These are phyloP conservation scores for Yamadazyma philogaea DNA, from an alignment of 805 yeast genomes.

Conservation along the genomic window DNA sequence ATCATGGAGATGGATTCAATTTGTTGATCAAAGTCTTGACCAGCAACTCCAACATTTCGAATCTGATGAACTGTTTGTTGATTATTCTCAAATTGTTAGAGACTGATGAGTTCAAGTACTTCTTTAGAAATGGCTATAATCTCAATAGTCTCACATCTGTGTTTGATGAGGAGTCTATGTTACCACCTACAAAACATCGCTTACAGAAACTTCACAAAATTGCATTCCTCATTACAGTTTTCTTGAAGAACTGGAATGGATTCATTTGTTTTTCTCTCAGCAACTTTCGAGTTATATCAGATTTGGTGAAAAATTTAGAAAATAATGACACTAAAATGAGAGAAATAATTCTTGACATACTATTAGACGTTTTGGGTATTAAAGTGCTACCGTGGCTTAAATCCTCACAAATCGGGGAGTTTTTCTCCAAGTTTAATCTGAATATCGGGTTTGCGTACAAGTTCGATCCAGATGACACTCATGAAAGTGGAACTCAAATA, in stretches of 20 bases:
- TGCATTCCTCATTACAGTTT: constrained; percentile 54
- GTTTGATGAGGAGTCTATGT: constrained; percentile 53
- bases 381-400: constrained; percentile 53
- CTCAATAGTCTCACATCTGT: constrained; percentile 61
- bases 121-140: constrained; percentile 59
- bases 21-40: constrained; percentile 41
- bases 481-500: constrained; percentile 3
- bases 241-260: constrained; percentile 77
- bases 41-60: constrained; percentile 30
- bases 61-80: constrained; percentile 17
- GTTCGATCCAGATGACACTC: neutral
- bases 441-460: constrained; percentile 2
- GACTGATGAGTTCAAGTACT: constrained; percentile 48
- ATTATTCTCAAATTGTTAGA: constrained; percentile 57
- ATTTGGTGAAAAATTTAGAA: constrained; percentile 60
- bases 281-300: constrained; percentile 52
- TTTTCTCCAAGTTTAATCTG: constrained; percentile 11
- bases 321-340: constrained; percentile 55
- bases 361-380: constrained; percentile 65
- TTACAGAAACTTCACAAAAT: constrained; percentile 52
- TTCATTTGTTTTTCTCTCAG: constrained; percentile 59
- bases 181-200: constrained; percentile 41
- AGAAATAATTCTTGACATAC: constrained; percentile 64
- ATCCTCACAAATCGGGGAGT: constrained; percentile 21
- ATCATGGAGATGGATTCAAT: constrained; percentile 54